These are phyloP conservation scores for Arctium lappa DNA, from an alignment of 129 eudicot species.

Conservation along the genomic window DNA sequence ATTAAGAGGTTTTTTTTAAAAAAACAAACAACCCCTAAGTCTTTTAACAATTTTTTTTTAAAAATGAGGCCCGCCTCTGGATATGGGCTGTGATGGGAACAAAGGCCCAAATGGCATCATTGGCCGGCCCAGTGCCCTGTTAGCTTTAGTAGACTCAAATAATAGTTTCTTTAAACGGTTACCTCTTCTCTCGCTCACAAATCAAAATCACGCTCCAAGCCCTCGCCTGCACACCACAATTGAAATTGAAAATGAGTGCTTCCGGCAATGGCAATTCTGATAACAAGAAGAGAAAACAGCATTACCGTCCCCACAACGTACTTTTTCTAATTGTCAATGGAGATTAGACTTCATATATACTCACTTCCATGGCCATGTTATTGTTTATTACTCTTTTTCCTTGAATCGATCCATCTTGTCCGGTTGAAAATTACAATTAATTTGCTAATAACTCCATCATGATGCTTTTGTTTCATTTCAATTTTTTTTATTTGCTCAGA, in stretches of 20 bases:
- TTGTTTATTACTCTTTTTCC: no score
- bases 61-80: no score
- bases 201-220: neutral
- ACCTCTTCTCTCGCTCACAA: neutral
- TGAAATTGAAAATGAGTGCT: constrained; percentile 34
- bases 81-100: no score
- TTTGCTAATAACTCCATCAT: neutral
- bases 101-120: no score
- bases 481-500: neutral
- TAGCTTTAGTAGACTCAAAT: no score
- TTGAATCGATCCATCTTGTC: neutral
- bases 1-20: no score
- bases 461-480: neutral
- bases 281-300: constrained; percentile 62
- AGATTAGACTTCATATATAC: neutral
- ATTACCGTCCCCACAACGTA: constrained; percentile 81
- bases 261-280: constrained; percentile 20
- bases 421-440: neutral
- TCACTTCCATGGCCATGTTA: no score
- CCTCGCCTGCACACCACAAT: neutral
- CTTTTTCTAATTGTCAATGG: neutral
- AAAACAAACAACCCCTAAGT: no score
- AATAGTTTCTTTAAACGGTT: neutral
- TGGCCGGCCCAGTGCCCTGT: no score
- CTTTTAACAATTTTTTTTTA: no score